These are phyloP conservation scores for Pelargonium citronellum DNA, from an alignment of 441 rosid genomes.

Conservation along the genomic window DNA sequence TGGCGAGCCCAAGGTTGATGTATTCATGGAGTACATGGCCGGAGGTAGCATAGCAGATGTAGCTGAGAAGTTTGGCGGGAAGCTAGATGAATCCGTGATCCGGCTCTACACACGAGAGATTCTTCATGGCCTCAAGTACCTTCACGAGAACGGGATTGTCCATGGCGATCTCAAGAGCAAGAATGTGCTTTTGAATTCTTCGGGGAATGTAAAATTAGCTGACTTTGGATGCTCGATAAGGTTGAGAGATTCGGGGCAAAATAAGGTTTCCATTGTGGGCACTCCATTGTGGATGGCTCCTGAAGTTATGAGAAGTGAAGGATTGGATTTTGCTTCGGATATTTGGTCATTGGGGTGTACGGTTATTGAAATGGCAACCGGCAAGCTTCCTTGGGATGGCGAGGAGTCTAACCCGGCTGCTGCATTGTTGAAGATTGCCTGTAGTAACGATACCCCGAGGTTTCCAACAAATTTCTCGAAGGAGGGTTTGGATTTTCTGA, in stretches of 20 bases:
- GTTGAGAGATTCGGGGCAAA: neutral
- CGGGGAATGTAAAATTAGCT: constrained; percentile 29
- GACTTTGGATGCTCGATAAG: constrained; percentile 36
- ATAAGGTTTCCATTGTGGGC: constrained; percentile 21
- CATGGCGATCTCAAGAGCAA: constrained; percentile 37
- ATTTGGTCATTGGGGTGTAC: constrained; percentile 41
- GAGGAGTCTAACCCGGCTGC: constrained; percentile 27
- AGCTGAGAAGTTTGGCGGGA: constrained; percentile 29
- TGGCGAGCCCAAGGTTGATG: constrained; percentile 11
- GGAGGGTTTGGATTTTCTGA: constrained; percentile 28
- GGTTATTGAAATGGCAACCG: constrained; percentile 37
- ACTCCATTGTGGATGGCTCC: constrained; percentile 43
- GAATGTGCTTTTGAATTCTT: constrained; percentile 26
- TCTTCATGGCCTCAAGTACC: constrained; percentile 28
- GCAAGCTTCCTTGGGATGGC: constrained; percentile 28
- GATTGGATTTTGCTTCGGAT: constrained; percentile 26
- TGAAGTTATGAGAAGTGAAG: constrained; percentile 33
- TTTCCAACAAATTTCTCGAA: constrained; percentile 26
- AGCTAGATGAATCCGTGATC: constrained; percentile 27
- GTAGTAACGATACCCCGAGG: constrained; percentile 21
- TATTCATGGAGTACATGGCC: constrained; percentile 38
- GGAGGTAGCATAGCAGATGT: constrained; percentile 32
- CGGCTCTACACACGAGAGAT: constrained; percentile 26
- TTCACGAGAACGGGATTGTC: constrained; percentile 31
- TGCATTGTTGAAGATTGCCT: constrained; percentile 28